phyloP scores from a whole-genome alignment of 1,284 basidiomycete species.

The Anthracocystis panici-leucophaei region DNA sequence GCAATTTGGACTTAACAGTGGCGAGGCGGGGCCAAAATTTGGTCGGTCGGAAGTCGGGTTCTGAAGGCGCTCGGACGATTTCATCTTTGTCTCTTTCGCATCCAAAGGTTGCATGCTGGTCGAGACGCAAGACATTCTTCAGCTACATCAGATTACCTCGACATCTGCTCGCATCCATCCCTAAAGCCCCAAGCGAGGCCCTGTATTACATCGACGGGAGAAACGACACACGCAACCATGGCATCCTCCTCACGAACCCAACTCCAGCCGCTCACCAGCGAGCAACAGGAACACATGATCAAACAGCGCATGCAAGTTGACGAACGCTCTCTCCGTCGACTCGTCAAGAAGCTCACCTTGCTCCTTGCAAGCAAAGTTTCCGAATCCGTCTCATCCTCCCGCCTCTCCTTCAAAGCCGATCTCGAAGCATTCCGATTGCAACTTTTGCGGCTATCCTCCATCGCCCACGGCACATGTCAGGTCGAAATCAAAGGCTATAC shows the following conservation, averaged over 20 bases:
- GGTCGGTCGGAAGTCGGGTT: too few relatives aligned
- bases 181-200: too few relatives aligned
- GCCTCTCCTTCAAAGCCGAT: conserved; percentile 44
- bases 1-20: too few relatives aligned
- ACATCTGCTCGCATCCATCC: too few relatives aligned
- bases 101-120: too few relatives aligned
- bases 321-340: conserved; percentile 33
- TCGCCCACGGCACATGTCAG: conserved; percentile 27
- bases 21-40: too few relatives aligned
- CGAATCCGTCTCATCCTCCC: conserved; percentile 23
- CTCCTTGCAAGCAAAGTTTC: conserved; percentile 24
- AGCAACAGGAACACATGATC: conserved; percentile 44
- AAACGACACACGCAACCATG: conserved; percentile 15
- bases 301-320: conserved; percentile 46
- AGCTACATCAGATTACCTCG: too few relatives aligned
- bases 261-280: conserved; percentile 34
- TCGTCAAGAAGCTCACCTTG: conserved; percentile 41
- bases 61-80: too few relatives aligned
- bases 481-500: conserved; percentile 33
- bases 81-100: too few relatives aligned
- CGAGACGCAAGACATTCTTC: too few relatives aligned
- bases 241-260: conserved; percentile 25
- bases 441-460: conserved; percentile 24
- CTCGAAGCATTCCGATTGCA: conserved; percentile 34
- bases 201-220: too few relatives aligned